Percentiles rank a stretch among this genome's conserved stretches.
Evolutionary conservation across 192 early-diverging fungal species (phyloP).

Genomic region (Gonapodya sp.): DNA sequence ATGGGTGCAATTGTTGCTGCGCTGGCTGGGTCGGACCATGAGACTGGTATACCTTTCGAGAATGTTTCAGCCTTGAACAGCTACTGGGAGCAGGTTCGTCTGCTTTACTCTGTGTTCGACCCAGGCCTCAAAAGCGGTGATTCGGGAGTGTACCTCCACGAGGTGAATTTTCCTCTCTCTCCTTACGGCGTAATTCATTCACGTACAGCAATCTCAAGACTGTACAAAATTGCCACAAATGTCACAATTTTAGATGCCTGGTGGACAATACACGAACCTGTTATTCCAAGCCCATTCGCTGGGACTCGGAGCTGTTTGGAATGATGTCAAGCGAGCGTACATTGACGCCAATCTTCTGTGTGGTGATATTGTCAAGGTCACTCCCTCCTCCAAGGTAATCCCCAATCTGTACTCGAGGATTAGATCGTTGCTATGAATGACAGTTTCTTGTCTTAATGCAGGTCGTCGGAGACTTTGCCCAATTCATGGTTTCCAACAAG

Average conservation of each 20-base stretch:
- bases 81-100: slow-evolving; percentile 94
- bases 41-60: slow-evolving; percentile 78
- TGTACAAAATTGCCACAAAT: too few species aligned
- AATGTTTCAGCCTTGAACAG: slow-evolving; percentile 74
- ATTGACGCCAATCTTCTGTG: slow-evolving; percentile 81
- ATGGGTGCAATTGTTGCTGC: slow-evolving; percentile 91
- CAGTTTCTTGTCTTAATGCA: too few species aligned
- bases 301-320: slow-evolving; percentile 87
- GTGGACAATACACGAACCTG: slow-evolving; percentile 93
- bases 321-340: slow-evolving; percentile 87
- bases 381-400: slow-evolving; percentile 76
- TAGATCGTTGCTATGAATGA: not conserved
- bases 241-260: not conserved
- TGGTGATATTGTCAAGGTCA: slow-evolving; percentile 96
- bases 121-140: slow-evolving; percentile 80
- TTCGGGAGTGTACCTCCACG: slow-evolving; percentile 86
- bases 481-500: slow-evolving; percentile 90
- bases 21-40: slow-evolving; percentile 62
- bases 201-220: not conserved
- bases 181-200: not conserved
- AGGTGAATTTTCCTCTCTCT: slow-evolving; percentile 67
- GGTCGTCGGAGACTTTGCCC: slow-evolving; percentile 94
- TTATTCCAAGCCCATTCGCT: slow-evolving; percentile 95
- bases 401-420: not conserved
- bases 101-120: slow-evolving; percentile 95